These are phyloP conservation scores for Alnus rubra DNA, from an alignment of 306 rosid genomes.

Conservation along the genomic window DNA sequence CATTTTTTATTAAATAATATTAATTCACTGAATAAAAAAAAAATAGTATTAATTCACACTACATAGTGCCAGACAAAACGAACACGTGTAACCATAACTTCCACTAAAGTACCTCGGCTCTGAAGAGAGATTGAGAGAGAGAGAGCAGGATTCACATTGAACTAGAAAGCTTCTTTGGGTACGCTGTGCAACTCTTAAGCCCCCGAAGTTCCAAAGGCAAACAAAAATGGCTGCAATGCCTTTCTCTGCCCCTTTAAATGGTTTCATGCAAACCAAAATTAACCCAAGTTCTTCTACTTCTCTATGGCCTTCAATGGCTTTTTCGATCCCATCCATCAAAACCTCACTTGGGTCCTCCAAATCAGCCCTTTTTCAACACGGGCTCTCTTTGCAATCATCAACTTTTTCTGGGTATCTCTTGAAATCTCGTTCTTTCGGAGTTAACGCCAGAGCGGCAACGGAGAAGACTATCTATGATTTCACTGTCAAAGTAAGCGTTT, in stretches of 20 bases:
- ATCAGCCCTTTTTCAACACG: constrained; percentile 49
- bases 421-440: constrained; percentile 48
- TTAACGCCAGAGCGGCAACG: constrained; percentile 73
- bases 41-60: too few relatives aligned
- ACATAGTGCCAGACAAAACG: not conserved
- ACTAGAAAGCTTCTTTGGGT: not conserved
- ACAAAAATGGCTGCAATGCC: constrained; percentile 56
- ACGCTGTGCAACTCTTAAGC: not conserved
- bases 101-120: not conserved
- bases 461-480: constrained; percentile 80
- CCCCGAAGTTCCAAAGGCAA: not conserved
- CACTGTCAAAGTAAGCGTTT: constrained; percentile 67
- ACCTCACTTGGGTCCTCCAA: constrained; percentile 59
- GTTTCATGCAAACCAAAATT: constrained; percentile 27
- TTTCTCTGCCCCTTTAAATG: constrained; percentile 45
- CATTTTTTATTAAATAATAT: too few relatives aligned
- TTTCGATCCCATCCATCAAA: constrained; percentile 40
- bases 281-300: constrained; percentile 25
- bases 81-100: constrained; percentile 32
- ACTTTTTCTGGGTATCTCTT: constrained; percentile 26
- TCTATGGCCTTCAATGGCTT: constrained; percentile 39
- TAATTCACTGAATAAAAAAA: too few relatives aligned
- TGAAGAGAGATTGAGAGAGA: too few relatives aligned
- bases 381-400: constrained; percentile 43
- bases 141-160: not conserved